phyloP scores from a whole-genome alignment of 2,329 filamentous ascomycete species.

The Claviceps cyperi region DNA sequence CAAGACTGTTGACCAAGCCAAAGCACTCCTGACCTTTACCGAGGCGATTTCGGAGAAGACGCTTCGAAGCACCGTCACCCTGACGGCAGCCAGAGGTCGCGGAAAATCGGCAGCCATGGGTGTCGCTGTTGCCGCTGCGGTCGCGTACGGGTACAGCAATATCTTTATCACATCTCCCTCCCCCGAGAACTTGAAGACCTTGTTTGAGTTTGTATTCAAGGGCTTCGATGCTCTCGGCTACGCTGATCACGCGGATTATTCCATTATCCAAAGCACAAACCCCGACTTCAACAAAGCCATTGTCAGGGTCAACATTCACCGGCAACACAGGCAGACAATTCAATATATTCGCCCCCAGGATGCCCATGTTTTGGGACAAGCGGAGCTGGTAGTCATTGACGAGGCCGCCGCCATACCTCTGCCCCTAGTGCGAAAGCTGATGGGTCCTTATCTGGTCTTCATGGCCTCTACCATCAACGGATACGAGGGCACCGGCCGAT shows the following conservation, averaged over 20 bases:
- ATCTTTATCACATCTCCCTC: slow-evolving; percentile 98
- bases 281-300: slow-evolving; percentile 99
- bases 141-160: slow-evolving; percentile 95
- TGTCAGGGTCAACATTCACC: slow-evolving; percentile 88
- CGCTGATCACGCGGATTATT: slow-evolving; percentile 90
- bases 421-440: slow-evolving; percentile 80
- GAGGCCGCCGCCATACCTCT: slow-evolving; percentile 94
- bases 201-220: slow-evolving; percentile 98
- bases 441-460: slow-evolving; percentile 94
- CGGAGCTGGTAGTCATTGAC: slow-evolving; percentile 89
- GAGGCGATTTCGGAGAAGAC: slow-evolving; percentile 96
- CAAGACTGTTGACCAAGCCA: slow-evolving; percentile 87
- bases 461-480: slow-evolving; percentile 99
- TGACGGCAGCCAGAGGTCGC: slow-evolving; percentile 86
- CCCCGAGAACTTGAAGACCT: slow-evolving; percentile 93
- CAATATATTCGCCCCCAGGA: slow-evolving; percentile 98
- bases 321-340: slow-evolving; percentile 91
- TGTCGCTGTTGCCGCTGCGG: slow-evolving; percentile 82
- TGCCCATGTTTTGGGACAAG: slow-evolving; percentile 85
- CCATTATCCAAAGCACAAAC: slow-evolving; percentile 95
- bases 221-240: slow-evolving; percentile 92
- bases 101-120: slow-evolving; percentile 95
- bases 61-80: slow-evolving; percentile 76
- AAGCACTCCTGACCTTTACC: slow-evolving; percentile 90
- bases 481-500: slow-evolving; percentile 92